phyloP scores from a whole-genome alignment of 2,329 filamentous ascomycete genomes.

The Ophiostoma angusticollis region DNA sequence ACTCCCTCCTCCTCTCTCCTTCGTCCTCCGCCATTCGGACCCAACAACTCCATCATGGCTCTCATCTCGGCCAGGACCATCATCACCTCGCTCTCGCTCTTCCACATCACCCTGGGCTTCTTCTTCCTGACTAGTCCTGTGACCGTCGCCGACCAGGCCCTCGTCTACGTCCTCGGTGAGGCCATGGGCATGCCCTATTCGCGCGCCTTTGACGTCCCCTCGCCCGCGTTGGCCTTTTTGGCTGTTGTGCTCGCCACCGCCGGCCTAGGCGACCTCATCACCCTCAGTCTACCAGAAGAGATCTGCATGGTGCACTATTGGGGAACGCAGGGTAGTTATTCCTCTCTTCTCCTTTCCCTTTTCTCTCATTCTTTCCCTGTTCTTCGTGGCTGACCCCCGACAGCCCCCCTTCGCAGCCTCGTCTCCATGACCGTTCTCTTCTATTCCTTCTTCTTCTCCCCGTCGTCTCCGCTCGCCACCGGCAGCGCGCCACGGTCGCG shows the following conservation, averaged over 20 bases:
- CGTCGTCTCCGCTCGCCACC: slow-evolving; percentile 37
- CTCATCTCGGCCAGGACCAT: slow-evolving; percentile 70
- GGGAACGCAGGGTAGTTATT: slow-evolving; percentile 51
- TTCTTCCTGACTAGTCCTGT: slow-evolving; percentile 67
- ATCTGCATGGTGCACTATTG: slow-evolving; percentile 50
- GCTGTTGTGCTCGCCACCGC: slow-evolving; percentile 51
- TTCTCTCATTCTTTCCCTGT: too few species aligned
- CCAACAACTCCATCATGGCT: slow-evolving; percentile 46
- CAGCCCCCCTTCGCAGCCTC: slow-evolving; percentile 51
- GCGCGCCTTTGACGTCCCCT: slow-evolving; percentile 53
- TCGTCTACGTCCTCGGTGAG: slow-evolving; percentile 73
- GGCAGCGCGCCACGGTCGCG: slow-evolving; percentile 19
- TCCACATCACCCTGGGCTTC: slow-evolving; percentile 72
- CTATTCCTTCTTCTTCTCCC: slow-evolving; percentile 52
- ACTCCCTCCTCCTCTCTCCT: background rate
- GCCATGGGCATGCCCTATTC: slow-evolving; percentile 65
- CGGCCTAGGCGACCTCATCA: slow-evolving; percentile 51
- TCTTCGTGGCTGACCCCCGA: slow-evolving; percentile 12
- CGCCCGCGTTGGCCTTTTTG: slow-evolving; percentile 61
- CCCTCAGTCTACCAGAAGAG: slow-evolving; percentile 56
- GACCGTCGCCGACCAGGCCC: slow-evolving; percentile 61
- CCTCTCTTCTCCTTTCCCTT: too few species aligned
- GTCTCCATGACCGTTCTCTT: slow-evolving; percentile 48
- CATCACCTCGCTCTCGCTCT: slow-evolving; percentile 68
- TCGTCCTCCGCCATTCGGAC: background rate